Percentiles rank a stretch among this genome's conserved stretches.
These are phyloP conservation scores for Penicillium sp. DNA, from an alignment of 2,329 filamentous ascomycete species.

Conservation along the genomic window DNA sequence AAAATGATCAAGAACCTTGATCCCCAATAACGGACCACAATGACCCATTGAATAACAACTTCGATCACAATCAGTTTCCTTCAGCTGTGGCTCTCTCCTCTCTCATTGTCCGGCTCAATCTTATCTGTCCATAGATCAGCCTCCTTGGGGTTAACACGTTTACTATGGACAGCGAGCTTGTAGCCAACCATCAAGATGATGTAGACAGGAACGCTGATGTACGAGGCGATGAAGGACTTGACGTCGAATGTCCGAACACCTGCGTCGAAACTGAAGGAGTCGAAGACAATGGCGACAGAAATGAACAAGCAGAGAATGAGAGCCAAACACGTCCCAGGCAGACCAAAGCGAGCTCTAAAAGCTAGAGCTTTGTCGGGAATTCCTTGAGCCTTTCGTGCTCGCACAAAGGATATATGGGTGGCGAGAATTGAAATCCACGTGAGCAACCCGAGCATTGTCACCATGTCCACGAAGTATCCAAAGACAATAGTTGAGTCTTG, in stretches of 20 bases:
- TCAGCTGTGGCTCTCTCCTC: not conserved
- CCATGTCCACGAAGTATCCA: constrained; percentile 63
- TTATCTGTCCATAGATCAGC: constrained; percentile 61
- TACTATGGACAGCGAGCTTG: constrained; percentile 56
- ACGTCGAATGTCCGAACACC: constrained; percentile 59
- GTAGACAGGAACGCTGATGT: constrained; percentile 72
- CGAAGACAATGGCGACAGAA: constrained; percentile 75
- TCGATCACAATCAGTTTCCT: not conserved
- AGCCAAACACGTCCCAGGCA: constrained; percentile 64
- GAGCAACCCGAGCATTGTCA: constrained; percentile 63
- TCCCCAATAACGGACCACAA: not conserved
- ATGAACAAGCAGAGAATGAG: constrained; percentile 69
- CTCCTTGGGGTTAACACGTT: constrained; percentile 54
- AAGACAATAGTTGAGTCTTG: constrained; percentile 58
- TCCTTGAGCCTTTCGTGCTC: constrained; percentile 59
- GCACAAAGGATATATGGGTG: constrained; percentile 65
- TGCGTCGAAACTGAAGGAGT: constrained; percentile 57
- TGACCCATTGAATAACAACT: not conserved
- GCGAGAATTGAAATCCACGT: constrained; percentile 67
- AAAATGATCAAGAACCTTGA: not conserved
- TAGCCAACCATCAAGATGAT: constrained; percentile 65
- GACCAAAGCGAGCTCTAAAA: constrained; percentile 68
- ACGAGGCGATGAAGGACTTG: constrained; percentile 72
- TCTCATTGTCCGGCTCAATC: not conserved
- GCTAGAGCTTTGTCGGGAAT: constrained; percentile 56